These are phyloP conservation scores for Aureobasidium sp. DNA, from an alignment of 2,329 filamentous ascomycete species.

Conservation along the genomic window DNA sequence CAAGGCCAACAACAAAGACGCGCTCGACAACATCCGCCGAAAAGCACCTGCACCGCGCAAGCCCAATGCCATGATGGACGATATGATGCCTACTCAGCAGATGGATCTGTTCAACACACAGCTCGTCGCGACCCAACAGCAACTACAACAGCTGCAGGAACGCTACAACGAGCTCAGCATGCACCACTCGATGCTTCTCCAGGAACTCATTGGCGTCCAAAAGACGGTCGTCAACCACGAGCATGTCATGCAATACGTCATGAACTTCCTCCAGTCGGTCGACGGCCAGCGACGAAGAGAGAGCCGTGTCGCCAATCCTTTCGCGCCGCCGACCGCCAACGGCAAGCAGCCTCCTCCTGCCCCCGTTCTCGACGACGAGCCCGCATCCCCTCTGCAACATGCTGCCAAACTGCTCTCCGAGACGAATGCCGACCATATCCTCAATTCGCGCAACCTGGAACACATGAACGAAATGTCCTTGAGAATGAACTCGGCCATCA, in stretches of 20 bases:
- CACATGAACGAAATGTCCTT: conserved; percentile 55
- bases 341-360: conserved; percentile 33
- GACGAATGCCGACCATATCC: conserved; percentile 57
- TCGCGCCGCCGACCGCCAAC: conserved; percentile 27
- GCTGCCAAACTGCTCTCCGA: conserved; percentile 60
- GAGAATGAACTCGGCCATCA: conserved; percentile 48
- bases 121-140: conserved; percentile 81
- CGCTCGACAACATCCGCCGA: conserved; percentile 88
- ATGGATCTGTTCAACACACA: conserved; percentile 84
- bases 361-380: conserved; percentile 47
- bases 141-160: conserved; percentile 80
- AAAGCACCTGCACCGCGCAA: conserved; percentile 92
- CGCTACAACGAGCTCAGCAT: conserved; percentile 71
- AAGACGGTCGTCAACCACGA: conserved; percentile 68
- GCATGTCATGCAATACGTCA: conserved; percentile 63
- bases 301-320: conserved; percentile 43
- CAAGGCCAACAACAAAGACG: conserved; percentile 90
- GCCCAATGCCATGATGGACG: conserved; percentile 55
- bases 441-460: conserved; percentile 58
- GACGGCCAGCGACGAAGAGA: conserved; percentile 59
- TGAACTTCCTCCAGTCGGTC: conserved; percentile 59
- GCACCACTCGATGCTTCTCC: conserved; percentile 57
- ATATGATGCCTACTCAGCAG: conserved; percentile 75
- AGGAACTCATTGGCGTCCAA: conserved; percentile 58
- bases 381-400: conserved; percentile 61